A percentile compares a stretch with the other conserved stretches of the same genome.
Conservation (phyloP, 495 filamentous ascomycete species). For the Hypomontagnella monticulosa region DNA sequence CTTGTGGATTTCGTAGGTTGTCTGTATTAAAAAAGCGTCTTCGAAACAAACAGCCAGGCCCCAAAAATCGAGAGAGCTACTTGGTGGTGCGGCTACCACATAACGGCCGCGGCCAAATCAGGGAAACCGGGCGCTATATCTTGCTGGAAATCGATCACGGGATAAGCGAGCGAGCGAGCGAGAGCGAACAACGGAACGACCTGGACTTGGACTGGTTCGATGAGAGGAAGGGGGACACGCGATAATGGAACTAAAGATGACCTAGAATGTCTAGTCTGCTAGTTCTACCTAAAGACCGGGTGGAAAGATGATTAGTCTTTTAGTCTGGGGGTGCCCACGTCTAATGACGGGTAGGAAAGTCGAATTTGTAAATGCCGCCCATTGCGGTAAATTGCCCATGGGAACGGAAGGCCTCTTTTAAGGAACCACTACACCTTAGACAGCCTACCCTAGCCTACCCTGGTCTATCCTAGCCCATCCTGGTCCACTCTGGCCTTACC, state of each 20-base stretch:
- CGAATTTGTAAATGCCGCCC: constrained; percentile 44
- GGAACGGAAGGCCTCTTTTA: constrained; percentile 38
- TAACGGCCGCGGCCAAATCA: constrained; percentile 36
- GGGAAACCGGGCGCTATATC: constrained; percentile 29
- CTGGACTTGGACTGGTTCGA: constrained; percentile 24
- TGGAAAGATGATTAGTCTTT: constrained; percentile 22
- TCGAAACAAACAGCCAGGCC: constrained; percentile 37
- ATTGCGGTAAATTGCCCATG: constrained; percentile 46
- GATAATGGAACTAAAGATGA: constrained; percentile 30
- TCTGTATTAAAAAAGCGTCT: background rate
- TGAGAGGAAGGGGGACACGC: constrained; percentile 17
- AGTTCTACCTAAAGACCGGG: constrained; percentile 13
- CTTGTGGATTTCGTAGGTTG: background rate
- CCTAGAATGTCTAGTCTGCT: background rate
- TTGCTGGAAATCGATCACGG: constrained; percentile 23
- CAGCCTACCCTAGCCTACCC: constrained; percentile 5
- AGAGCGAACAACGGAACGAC: background rate
- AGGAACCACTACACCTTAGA: constrained; percentile 24
- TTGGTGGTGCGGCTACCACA: constrained; percentile 28
- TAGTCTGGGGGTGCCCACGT: constrained; percentile 29
- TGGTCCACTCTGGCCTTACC: background rate
- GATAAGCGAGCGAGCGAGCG: constrained; percentile 13
- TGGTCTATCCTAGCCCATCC: background rate
- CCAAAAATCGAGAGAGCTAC: constrained; percentile 15
- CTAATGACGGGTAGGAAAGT: constrained; percentile 34